Conservation (phyloP, 106 monocot species). For the Amphibolis antarctica region DNA sequence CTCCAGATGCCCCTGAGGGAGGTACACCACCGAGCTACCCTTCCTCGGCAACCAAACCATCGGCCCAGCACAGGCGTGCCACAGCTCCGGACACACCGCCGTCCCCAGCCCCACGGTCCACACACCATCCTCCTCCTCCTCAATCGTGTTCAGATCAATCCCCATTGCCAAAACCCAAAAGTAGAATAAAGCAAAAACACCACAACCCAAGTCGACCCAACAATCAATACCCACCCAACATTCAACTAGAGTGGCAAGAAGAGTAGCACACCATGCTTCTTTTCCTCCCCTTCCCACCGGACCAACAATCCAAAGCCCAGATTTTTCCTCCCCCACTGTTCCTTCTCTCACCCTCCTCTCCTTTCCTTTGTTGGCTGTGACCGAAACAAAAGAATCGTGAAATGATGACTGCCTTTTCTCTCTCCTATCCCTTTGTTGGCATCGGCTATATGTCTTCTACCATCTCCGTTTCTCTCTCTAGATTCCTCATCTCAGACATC, state of each 20-base stretch:
- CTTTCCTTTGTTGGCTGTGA: too few species aligned
- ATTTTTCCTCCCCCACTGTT: too few species aligned
- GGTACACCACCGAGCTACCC: constrained; percentile 26
- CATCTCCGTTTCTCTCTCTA: background rate
- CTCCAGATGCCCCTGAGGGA: constrained; percentile 36
- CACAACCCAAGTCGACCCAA: background rate
- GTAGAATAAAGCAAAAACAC: background rate
- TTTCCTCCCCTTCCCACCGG: too few species aligned
- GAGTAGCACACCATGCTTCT: too few species aligned
- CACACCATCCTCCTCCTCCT: constrained; percentile 26
- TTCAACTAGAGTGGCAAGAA: background rate
- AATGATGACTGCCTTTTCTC: too few species aligned
- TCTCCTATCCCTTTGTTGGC: too few species aligned
- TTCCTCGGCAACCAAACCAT: constrained; percentile 21
- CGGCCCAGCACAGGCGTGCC: constrained; percentile 35
- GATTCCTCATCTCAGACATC: background rate
- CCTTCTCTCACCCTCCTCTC: too few species aligned
- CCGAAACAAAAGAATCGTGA: too few species aligned
- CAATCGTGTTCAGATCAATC: constrained; percentile 19
- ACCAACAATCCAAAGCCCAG: too few species aligned
- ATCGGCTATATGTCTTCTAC: background rate
- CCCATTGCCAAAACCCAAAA: background rate
- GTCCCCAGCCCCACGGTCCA: background rate
- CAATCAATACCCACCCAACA: background rate
- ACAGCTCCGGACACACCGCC: constrained; percentile 25